A percentile compares a stretch with the other conserved stretches of the same genome.
Evolutionary conservation across 1,284 basidiomycete species (phyloP).

Genomic region (Thecaphora frezii): DNA sequence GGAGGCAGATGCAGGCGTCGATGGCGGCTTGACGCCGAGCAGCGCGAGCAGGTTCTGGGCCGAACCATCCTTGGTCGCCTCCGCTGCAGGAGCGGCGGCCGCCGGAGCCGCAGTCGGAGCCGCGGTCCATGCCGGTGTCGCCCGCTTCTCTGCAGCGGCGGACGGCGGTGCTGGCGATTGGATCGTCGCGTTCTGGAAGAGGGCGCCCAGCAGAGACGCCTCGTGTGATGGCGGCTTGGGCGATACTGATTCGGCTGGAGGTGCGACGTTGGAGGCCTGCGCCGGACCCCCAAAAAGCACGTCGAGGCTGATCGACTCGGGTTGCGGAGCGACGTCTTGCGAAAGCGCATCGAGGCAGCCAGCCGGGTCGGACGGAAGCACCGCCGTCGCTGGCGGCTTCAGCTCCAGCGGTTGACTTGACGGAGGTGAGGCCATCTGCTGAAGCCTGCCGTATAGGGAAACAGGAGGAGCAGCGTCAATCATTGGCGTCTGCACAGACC

Average conservation of each 20-base stretch:
- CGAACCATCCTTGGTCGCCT: conserved; percentile 4
- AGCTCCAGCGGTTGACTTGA: background rate
- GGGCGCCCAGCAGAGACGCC: conserved; percentile 17
- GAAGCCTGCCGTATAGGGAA: conserved; percentile 10
- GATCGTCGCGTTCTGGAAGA: conserved; percentile 16
- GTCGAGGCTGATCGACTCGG: conserved; percentile 24
- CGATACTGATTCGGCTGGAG: background rate
- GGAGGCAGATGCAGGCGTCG: no score
- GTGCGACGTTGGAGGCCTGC: background rate
- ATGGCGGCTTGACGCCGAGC: conserved; percentile 3
- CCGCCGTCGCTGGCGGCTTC: background rate
- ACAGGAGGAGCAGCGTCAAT: no score
- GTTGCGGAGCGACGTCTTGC: background rate
- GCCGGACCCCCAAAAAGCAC: conserved; percentile 17
- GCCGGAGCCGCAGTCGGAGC: background rate
- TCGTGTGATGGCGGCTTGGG: conserved; percentile 3
- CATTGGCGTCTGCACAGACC: no score
- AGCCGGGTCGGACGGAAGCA: no score
- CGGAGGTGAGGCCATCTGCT: conserved; percentile 27
- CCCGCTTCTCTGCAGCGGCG: no score
- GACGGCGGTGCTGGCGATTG: background rate
- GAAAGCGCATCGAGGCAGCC: no score
- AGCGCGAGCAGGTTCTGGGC: conserved; percentile 12
- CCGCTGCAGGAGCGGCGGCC: background rate
- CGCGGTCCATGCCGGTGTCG: background rate